Percentiles rank a stretch among this genome's conserved stretches.
phyloP scores from a whole-genome alignment of 495 filamentous ascomycete species.

The Aspergillus haitiensis region DNA sequence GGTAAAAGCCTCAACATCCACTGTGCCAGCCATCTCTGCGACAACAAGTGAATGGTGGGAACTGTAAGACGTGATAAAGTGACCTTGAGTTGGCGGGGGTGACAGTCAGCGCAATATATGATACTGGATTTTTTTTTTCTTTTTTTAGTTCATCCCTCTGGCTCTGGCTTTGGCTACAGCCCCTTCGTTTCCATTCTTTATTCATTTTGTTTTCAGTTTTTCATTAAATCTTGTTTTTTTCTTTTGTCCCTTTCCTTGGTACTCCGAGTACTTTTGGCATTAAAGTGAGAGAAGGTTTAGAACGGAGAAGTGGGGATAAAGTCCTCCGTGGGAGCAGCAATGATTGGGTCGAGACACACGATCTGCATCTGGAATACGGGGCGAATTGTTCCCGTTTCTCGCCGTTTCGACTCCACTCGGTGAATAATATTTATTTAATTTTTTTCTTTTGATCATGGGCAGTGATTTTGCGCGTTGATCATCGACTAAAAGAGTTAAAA shows the following conservation, averaged over 20 bases:
- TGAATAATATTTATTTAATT: too few species aligned
- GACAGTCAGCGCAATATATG: neutral
- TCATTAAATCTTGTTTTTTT: neutral
- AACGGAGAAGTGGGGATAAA: neutral
- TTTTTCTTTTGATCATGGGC: too few species aligned
- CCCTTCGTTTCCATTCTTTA: too few species aligned
- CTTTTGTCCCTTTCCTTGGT: neutral
- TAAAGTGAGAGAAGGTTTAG: neutral
- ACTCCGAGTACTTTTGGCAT: neutral
- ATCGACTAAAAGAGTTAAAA: too few species aligned
- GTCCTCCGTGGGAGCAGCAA: neutral
- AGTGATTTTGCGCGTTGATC: too few species aligned
- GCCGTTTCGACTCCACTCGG: too few species aligned
- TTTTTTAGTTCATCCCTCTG: too few species aligned
- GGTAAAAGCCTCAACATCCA: constrained; percentile 43
- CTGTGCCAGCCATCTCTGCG: neutral
- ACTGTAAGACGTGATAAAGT: neutral
- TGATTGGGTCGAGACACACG: neutral
- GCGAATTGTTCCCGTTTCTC: neutral
- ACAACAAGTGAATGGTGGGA: neutral
- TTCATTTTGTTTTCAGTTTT: neutral
- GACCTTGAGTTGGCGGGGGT: neutral
- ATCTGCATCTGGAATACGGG: constrained; percentile 1
- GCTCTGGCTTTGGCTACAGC: too few species aligned
- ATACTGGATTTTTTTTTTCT: neutral